Evolutionary conservation across 1,139 yeast species (phyloP), one percentile per base, ranked within the genome.

Genomic region (Yamadazyma sp.): DNA sequence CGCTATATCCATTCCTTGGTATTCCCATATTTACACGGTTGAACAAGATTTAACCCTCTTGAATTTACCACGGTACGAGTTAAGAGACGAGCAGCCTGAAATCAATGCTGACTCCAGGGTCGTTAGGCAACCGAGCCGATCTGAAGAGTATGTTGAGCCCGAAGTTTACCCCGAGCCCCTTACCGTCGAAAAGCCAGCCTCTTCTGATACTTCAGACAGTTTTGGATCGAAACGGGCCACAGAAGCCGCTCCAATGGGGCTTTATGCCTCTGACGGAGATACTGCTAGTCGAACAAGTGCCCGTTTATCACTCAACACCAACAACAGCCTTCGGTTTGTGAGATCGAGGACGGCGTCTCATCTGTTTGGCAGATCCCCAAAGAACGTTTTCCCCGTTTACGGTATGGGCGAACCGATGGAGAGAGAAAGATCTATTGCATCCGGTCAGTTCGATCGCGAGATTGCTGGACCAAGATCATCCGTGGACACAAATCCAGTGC

Each of bases 51-150:
- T 79, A 57, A 71, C 70, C 47, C 55, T 64, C 37, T 64, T 84
- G 57, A 70, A 78, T 26, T 68, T 85, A 45, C 94, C 94, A 7
- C 64, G 67, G 34, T 83, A 76, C 49, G 89, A 82, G 28, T 79
- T 81, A 38, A 72, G 81, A 50, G 94, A 85, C 61, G 92, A 84
- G 56, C 92, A 83, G 51, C 92, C 94, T 2, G 85, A 83, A 53
- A 63, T 83, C 48, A 81, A 81, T 48, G 72, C 78, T 65, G 94
- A 85, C 56, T 83, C 91, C 3, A 73, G 92, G 61, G 92, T 85
- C 14, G 84, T 84, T 5, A 73, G 86, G 37, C 55, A 53, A 31
- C 50, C 60, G 62, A 38, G 40, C 10, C 33, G 38, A n/a, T 34
- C 26, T 1, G 29, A 25, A 11, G 43, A 43, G 24, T 47, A 46